Conservation (phyloP, 306 rosid genomes). For the Citrullus amarus region DNA sequence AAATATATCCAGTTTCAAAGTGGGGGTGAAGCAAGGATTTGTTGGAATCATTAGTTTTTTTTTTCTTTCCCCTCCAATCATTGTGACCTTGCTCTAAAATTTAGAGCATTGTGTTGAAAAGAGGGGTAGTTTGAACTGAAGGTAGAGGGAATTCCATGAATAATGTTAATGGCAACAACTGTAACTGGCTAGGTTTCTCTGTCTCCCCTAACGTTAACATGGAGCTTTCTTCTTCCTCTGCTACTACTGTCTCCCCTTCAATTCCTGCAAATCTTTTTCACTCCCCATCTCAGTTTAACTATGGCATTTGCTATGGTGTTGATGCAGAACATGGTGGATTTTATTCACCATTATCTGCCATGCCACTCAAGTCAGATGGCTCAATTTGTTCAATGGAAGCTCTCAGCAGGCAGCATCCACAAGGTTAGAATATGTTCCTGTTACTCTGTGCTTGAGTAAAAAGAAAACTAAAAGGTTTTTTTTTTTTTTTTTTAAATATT, state of each 20-base stretch:
- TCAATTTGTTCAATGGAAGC: constrained; percentile 63
- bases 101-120: constrained; percentile 8
- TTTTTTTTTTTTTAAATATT: not conserved
- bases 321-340: constrained; percentile 41
- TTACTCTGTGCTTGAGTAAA: not conserved
- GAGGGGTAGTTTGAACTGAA: constrained; percentile 3
- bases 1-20: constrained; percentile 19
- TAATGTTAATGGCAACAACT: constrained; percentile 30
- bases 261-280: constrained; percentile 34
- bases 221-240: constrained; percentile 29
- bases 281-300: constrained; percentile 33
- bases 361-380: constrained; percentile 83
- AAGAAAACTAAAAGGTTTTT: not conserved
- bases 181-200: constrained; percentile 55
- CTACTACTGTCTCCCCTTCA: constrained; percentile 10
- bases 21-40: constrained; percentile 13
- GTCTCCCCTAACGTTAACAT: constrained; percentile 56
- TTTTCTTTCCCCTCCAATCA: constrained; percentile 19
- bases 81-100: constrained; percentile 29
- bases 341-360: constrained; percentile 42
- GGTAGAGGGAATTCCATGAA: constrained; percentile 44
- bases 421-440: constrained; percentile 32
- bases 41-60: constrained; percentile 24
- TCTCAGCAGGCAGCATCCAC: constrained; percentile 44
- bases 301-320: constrained; percentile 45